Evolutionary conservation across 2,329 filamentous ascomycete genomes (phyloP).

Genomic region (Ophiostoma perfectum): DNA sequence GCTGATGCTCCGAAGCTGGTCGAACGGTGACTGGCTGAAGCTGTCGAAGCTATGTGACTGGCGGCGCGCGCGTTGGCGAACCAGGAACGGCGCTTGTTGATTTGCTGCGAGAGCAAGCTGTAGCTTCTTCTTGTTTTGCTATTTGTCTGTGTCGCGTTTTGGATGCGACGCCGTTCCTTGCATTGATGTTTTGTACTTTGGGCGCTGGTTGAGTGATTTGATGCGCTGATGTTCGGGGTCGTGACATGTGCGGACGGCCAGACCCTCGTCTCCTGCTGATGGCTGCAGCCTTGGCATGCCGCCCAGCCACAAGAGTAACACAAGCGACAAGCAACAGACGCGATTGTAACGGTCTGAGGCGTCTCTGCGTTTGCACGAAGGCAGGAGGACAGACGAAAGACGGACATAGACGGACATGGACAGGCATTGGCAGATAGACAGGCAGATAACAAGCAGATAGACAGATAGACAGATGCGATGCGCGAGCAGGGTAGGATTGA

Average conservation of each 20-base stretch:
- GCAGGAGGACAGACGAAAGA: not conserved
- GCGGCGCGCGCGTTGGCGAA: slow-evolving; percentile 6
- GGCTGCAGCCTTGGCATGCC: not conserved
- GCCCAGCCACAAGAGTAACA: slow-evolving; percentile 6
- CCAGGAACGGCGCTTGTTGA: not conserved
- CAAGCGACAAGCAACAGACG: slow-evolving; percentile 2
- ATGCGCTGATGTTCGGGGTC: not conserved
- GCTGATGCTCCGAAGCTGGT: not conserved
- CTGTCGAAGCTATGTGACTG: not conserved
- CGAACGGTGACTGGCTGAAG: not conserved
- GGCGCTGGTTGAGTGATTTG: not conserved
- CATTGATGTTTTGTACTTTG: not conserved
- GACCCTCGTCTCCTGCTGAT: too few species aligned
- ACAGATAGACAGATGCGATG: too few species aligned
- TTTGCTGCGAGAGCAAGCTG: slow-evolving; percentile 9
- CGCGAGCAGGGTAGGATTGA: too few species aligned
- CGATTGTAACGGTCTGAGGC: too few species aligned
- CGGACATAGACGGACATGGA: not conserved
- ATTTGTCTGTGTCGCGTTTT: not conserved
- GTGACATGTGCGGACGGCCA: too few species aligned
- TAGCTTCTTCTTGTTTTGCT: not conserved
- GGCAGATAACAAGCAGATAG: too few species aligned
- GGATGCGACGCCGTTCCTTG: not conserved
- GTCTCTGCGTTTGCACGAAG: not conserved
- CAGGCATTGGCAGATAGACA: too few species aligned